phyloP scores from a whole-genome alignment of 768 basidiomycete genomes.

The Collybia sordida region DNA sequence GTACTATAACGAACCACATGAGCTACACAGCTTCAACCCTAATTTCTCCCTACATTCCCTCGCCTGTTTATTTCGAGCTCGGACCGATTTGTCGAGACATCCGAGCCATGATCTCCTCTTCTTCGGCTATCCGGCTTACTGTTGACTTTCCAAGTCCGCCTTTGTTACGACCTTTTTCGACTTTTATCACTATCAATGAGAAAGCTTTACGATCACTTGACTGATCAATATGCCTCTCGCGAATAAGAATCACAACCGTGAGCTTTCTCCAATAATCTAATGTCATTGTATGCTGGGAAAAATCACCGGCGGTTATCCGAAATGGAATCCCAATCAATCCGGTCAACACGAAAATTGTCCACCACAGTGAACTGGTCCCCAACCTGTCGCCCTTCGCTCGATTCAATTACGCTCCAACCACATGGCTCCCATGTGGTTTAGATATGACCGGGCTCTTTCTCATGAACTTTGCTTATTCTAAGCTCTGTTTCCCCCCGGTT shows the following conservation, averaged over 20 bases:
- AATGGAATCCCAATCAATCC: too few relatives aligned
- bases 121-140: conserved; percentile 3
- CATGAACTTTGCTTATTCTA: conserved; percentile 7
- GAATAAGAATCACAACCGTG: too few relatives aligned
- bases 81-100: conserved; percentile 5
- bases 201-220: conserved; percentile 10
- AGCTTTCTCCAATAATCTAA: not conserved
- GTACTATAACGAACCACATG: not conserved
- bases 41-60: conserved; percentile 1
- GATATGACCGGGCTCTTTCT: conserved; percentile 9
- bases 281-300: conserved; percentile 2
- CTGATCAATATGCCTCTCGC: not conserved
- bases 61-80: conserved; percentile 4
- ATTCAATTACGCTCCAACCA: conserved; percentile 4
- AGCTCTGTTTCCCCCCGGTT: conserved; percentile 8
- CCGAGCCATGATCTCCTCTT: conserved; percentile 1
- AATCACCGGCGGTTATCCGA: too few relatives aligned
- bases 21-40: not conserved
- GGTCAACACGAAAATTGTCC: too few relatives aligned
- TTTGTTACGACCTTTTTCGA: too few relatives aligned
- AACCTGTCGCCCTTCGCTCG: too few relatives aligned
- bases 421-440: conserved; percentile 15
- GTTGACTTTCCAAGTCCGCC: conserved; percentile 1
- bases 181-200: not conserved
- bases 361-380: not conserved